Percentiles rank a stretch among this genome's conserved stretches.
Evolutionary conservation across 352 stramenopile species (phyloP).

Genomic region (Phytophthora meadii): DNA sequence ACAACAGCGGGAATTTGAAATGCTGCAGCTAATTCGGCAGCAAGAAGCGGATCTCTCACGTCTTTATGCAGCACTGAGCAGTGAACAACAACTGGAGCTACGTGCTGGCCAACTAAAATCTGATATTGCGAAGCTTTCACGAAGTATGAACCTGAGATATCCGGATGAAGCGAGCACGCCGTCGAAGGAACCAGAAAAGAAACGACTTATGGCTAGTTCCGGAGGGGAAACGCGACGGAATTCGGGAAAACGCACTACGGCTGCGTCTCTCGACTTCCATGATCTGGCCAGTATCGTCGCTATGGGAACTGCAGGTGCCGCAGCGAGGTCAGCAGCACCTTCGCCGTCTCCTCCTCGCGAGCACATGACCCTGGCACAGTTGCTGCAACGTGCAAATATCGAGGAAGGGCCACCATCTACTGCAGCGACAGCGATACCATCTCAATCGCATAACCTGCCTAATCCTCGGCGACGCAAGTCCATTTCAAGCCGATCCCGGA

Average conservation of each 20-base stretch:
- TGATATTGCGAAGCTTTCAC: slow-evolving; percentile 72
- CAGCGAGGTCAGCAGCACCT: slow-evolving; percentile 17
- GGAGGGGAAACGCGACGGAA: slow-evolving; percentile 5
- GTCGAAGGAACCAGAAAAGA: slow-evolving; percentile 29
- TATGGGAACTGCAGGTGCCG: slow-evolving; percentile 38
- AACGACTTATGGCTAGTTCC: slow-evolving; percentile 17
- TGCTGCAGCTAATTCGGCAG: slow-evolving; percentile 82
- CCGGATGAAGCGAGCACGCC: slow-evolving; percentile 37
- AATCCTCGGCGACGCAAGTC: slow-evolving; percentile 63
- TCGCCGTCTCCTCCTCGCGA: slow-evolving; percentile 28
- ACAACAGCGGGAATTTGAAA: slow-evolving; percentile 88
- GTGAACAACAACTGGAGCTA: slow-evolving; percentile 70
- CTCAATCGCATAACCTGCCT: slow-evolving; percentile 42
- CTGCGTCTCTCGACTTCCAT: slow-evolving; percentile 57
- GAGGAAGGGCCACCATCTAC: slow-evolving; percentile 18
- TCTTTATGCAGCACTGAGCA: slow-evolving; percentile 63
- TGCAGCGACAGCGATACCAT: neutral
- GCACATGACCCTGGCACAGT: slow-evolving; percentile 46
- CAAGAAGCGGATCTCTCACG: slow-evolving; percentile 81
- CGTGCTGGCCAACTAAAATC: slow-evolving; percentile 69
- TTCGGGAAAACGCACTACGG: slow-evolving; percentile 33
- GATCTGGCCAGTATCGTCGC: slow-evolving; percentile 54
- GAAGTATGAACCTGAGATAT: slow-evolving; percentile 83
- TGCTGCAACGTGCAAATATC: slow-evolving; percentile 38
- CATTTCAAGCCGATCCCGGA: slow-evolving; percentile 62